These are phyloP conservation scores for Plantago major DNA, from an alignment of 257 asterid genomes.

Conservation along the genomic window DNA sequence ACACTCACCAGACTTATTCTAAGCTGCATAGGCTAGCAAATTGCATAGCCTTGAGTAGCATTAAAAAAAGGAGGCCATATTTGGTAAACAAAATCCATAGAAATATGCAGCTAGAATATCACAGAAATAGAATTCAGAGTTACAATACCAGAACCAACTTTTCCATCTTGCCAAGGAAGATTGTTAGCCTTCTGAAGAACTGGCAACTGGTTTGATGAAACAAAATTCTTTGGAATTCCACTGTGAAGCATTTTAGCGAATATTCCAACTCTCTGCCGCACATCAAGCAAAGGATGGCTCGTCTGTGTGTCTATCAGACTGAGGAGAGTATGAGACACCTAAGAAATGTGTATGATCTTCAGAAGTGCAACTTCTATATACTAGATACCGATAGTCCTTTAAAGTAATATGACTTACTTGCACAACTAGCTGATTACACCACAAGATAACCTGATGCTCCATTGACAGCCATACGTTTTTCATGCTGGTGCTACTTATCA, in stretches of 20 bases:
- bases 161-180: constrained; percentile 33
- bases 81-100: constrained; percentile 6
- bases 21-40: too few species aligned
- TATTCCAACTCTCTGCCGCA: constrained; percentile 62
- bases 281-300: constrained; percentile 67
- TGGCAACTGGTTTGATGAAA: constrained; percentile 44
- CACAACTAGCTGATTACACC: constrained; percentile 82
- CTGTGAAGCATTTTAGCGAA: constrained; percentile 83
- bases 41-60: not conserved
- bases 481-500: constrained; percentile 78
- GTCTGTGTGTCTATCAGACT: constrained; percentile 70
- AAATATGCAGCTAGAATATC: constrained; percentile 17
- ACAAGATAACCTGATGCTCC: constrained; percentile 97
- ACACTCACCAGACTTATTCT: too few species aligned
- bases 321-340: constrained; percentile 98
- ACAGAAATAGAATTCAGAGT: constrained; percentile 18
- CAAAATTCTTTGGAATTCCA: constrained; percentile 71
- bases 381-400: constrained; percentile 15
- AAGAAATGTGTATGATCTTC: constrained; percentile 31
- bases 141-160: constrained; percentile 49
- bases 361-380: constrained; percentile 20
- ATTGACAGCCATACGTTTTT: constrained; percentile 94
- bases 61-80: constrained; percentile 2
- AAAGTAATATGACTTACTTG: constrained; percentile 56
- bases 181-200: constrained; percentile 29